phyloP scores from a whole-genome alignment of 2,329 filamentous ascomycete species.

The Achaetomium macrosporum region DNA sequence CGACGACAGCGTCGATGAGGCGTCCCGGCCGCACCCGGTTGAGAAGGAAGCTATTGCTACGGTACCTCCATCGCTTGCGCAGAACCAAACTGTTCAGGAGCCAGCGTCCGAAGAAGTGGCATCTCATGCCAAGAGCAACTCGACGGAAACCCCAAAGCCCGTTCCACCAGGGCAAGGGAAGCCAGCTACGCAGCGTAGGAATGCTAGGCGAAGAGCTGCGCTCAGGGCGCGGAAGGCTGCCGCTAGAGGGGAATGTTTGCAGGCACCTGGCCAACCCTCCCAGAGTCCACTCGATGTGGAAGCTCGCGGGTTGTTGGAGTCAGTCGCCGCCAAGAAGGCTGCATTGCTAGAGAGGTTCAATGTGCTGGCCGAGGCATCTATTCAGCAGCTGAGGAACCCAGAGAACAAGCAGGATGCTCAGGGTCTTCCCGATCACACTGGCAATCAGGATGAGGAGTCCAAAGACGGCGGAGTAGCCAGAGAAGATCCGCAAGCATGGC shows the following conservation, averaged over 20 bases:
- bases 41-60: background rate
- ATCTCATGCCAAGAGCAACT: background rate
- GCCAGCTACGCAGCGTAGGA: constrained; percentile 45
- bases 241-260: background rate
- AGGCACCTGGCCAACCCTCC: background rate
- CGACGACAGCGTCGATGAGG: background rate
- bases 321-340: constrained; percentile 34
- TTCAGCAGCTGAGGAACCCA: background rate
- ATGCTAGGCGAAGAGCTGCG: constrained; percentile 40
- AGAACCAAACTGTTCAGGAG: no score
- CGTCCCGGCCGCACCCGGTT: background rate
- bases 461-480: constrained; percentile 26
- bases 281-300: background rate
- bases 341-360: constrained; percentile 31
- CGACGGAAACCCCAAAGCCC: background rate
- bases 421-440: constrained; percentile 27
- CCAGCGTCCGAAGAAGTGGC: no score
- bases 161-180: constrained; percentile 29
- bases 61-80: background rate
- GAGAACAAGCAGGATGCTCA: constrained; percentile 5
- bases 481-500: constrained; percentile 62
- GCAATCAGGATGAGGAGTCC: constrained; percentile 21
- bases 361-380: background rate
- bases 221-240: constrained; percentile 17
- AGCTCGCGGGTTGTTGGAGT: background rate